Percentiles rank a stretch among this genome's conserved stretches.
Conservation (phyloP, 78 protist genomes). For the Dictyostelium capitatum region DNA sequence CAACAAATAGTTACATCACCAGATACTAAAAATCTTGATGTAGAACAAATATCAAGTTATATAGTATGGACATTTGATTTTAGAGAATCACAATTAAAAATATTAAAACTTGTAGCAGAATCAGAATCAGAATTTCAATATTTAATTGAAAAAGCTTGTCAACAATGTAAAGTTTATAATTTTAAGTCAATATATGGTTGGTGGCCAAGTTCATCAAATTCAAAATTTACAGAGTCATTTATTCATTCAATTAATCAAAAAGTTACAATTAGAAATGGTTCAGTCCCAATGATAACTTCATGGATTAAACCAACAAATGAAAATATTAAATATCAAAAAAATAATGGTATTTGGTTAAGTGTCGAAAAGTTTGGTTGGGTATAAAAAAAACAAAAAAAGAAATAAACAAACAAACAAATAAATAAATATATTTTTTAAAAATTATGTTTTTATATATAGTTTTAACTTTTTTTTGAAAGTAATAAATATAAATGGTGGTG, state of each 20-base stretch:
- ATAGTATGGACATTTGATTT: conserved; percentile 55
- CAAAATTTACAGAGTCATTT: background rate
- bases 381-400: background rate
- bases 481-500: no score
- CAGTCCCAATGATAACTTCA: conserved; percentile 26
- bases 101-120: conserved; percentile 1
- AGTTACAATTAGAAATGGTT: background rate
- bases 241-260: background rate
- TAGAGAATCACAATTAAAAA: conserved; percentile 15
- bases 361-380: conserved; percentile 68
- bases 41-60: background rate
- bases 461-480: background rate
- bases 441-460: background rate
- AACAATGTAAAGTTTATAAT: background rate
- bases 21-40: background rate
- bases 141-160: background rate
- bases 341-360: conserved; percentile 42
- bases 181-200: conserved; percentile 1
- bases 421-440: background rate
- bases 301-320: conserved; percentile 20
- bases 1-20: no score
- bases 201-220: conserved; percentile 10
- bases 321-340: background rate
- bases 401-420: background rate
- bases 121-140: background rate